Percentiles rank a stretch among this genome's conserved stretches.
These are phyloP conservation scores for Aureoboletus auriporus DNA, from an alignment of 768 basidiomycete genomes.

Conservation along the genomic window DNA sequence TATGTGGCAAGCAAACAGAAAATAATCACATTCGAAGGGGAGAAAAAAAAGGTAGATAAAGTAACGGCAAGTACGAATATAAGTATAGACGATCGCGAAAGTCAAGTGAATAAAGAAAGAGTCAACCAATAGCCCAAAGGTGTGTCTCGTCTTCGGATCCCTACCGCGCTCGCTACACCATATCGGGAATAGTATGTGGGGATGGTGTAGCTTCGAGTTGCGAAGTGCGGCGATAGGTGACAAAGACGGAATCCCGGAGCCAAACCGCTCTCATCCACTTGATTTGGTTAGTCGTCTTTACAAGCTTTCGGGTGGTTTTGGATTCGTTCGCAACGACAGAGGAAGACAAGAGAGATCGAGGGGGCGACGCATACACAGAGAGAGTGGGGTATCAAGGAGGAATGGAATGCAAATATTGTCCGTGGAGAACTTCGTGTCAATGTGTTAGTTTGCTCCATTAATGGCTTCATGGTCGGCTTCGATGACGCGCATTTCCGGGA, in stretches of 20 bases:
- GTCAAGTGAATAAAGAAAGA: constrained; percentile 47
- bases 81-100: constrained; percentile 29
- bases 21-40: constrained; percentile 18
- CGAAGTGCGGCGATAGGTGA: not conserved
- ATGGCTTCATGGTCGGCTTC: constrained; percentile 31
- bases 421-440: constrained; percentile 13
- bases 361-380: constrained; percentile 27
- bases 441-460: constrained; percentile 20
- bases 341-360: constrained; percentile 3
- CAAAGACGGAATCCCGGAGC: constrained; percentile 36
- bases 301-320: constrained; percentile 32
- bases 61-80: constrained; percentile 13
- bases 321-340: constrained; percentile 18
- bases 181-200: constrained; percentile 4
- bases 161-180: constrained; percentile 7
- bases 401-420: constrained; percentile 27
- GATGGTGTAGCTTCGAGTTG: constrained; percentile 4
- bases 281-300: constrained; percentile 27
- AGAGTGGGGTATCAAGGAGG: constrained; percentile 24
- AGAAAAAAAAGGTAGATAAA: constrained; percentile 29
- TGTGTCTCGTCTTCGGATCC: constrained; percentile 19
- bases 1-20: constrained; percentile 32
- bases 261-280: constrained; percentile 45
- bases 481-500: constrained; percentile 40
- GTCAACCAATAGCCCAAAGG: constrained; percentile 64